Base-by-base conservation (phyloP, 169 alveolate species). In the Theileria orientalis region DNA sequence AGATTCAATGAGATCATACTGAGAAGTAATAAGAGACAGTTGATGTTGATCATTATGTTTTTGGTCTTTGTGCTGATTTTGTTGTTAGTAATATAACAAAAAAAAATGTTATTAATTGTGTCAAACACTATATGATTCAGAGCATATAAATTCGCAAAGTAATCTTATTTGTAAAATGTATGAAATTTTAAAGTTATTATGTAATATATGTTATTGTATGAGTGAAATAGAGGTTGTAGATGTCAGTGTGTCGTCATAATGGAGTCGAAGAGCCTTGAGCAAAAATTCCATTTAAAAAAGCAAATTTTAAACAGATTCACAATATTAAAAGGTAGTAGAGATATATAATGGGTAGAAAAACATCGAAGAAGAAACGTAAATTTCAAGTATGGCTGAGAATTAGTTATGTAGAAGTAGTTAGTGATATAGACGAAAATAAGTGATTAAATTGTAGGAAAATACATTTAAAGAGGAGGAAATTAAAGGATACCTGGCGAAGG, bases 1-100 rank as follows among this genome's bases (percentile, higher is more conserved):
- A 44, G 72, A 21, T 76, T 89, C 63, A 33, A 60, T 21, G 74
- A 84, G 60, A 67, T 89, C 41, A 83, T 86, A 14, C 60, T 56
- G 54, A 83, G 77, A 33, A 85, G 88, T 8, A 89, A 90, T 62
- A 89, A 89, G 69, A 69, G 69, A 25, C 83, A 75, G 23, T 69
- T 89, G 64, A 76, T 69, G 56, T 49, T 89, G 37, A 30, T 79
- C 68, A 89, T 89, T 52, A 63, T 69, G 16, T 66, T 83, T 16
- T 76, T 89, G 44, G 72, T 90, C 16, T 41, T 67, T 25, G 68
- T 86, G 16, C 77, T 89, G 42, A 19, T 89, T 5, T 49, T 89
- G 23, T 25, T 89, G 23, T 68, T 83, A 11, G 52, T 89, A 2
- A 6, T 62, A 0, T 56, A 56, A 56, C 44, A 5, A n/a, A n/a